Evolutionary conservation across 495 filamentous ascomycete genomes (phyloP).

Genomic region (Neurospora sp.): DNA sequence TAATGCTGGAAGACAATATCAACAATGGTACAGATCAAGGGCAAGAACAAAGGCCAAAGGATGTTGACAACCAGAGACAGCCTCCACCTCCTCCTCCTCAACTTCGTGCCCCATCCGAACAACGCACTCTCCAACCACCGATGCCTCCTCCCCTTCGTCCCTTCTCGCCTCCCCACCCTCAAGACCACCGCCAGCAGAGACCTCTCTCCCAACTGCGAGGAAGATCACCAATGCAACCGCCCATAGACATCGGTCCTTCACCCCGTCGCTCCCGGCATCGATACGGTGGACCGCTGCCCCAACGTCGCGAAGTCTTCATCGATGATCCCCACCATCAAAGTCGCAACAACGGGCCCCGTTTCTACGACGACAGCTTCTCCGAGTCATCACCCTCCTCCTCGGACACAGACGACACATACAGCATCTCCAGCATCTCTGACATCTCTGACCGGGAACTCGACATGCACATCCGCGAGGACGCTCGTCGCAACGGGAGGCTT

Average conservation of each 20-base stretch:
- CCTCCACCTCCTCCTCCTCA: background rate
- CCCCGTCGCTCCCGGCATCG: background rate
- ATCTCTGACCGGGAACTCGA: constrained; percentile 28
- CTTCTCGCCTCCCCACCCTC: background rate
- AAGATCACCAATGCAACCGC: background rate
- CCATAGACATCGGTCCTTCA: background rate
- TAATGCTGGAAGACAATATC: constrained; percentile 2
- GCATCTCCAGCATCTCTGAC: constrained; percentile 26
- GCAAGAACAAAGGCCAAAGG: background rate
- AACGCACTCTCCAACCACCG: background rate
- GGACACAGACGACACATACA: constrained; percentile 18
- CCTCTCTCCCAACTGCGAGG: background rate
- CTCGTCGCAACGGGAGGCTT: background rate
- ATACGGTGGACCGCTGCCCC: background rate
- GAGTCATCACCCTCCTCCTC: background rate
- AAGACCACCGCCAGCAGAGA: background rate
- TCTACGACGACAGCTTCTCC: background rate
- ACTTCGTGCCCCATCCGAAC: background rate
- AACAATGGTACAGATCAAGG: background rate
- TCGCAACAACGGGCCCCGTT: background rate
- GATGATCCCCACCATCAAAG: background rate
- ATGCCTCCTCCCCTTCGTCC: background rate
- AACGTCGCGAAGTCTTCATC: background rate
- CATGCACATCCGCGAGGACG: constrained; percentile 6
- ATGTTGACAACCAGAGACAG: background rate